phyloP scores from a whole-genome alignment of 2,329 filamentous ascomycete genomes.

The Orbilia blumenaviensis region DNA sequence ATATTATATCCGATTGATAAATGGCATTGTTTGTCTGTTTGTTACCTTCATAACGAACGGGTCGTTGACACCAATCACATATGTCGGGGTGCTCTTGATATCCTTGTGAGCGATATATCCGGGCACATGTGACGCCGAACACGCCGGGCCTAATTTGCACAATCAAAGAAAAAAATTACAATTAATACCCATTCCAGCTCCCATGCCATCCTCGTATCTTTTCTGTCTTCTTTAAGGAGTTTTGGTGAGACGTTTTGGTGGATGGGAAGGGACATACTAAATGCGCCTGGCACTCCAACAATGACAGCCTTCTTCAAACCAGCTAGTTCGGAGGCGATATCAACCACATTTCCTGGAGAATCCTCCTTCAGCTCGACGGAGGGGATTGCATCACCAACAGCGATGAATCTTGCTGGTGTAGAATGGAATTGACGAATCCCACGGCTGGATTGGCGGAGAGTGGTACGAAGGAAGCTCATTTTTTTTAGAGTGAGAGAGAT shows the following conservation, averaged over 20 bases:
- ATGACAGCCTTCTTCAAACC: conserved; percentile 56
- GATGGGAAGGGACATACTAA: conserved; percentile 54
- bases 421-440: conserved; percentile 69
- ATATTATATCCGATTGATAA: background rate
- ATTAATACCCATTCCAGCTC: background rate
- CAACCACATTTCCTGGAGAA: conserved; percentile 89
- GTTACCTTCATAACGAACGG: conserved; percentile 57
- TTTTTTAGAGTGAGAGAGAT: background rate
- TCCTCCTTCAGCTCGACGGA: conserved; percentile 79
- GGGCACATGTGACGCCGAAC: conserved; percentile 56
- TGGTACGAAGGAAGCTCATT: conserved; percentile 39
- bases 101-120: conserved; percentile 54
- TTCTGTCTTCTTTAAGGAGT: too few relatives aligned
- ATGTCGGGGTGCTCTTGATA: conserved; percentile 50
- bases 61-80: conserved; percentile 57
- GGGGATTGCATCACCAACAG: conserved; percentile 81
- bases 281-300: conserved; percentile 56
- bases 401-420: conserved; percentile 71
- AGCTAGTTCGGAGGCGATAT: conserved; percentile 77
- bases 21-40: background rate
- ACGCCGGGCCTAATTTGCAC: conserved; percentile 51
- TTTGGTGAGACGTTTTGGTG: too few relatives aligned
- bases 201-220: too few relatives aligned
- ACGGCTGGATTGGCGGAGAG: conserved; percentile 29
- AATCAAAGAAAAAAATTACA: background rate